Evolutionary conservation across 1,139 yeast genomes (phyloP).

Genomic region (Wickerhamomyces sp.): DNA sequence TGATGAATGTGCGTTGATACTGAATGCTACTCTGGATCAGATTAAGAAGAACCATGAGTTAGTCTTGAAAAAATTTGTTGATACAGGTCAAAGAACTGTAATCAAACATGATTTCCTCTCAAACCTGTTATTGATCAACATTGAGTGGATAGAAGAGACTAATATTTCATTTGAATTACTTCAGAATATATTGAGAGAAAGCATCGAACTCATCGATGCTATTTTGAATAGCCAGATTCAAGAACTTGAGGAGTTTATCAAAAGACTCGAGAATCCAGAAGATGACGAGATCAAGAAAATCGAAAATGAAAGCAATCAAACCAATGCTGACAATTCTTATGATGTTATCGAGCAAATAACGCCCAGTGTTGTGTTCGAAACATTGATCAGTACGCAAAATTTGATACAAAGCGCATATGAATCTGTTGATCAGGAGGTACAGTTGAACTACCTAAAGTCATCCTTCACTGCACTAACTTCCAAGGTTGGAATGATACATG

Average conservation of each 20-base stretch:
- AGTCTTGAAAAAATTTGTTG: constrained; percentile 8
- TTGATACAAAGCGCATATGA: constrained; percentile 26
- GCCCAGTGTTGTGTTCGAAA: constrained; percentile 27
- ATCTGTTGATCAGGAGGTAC: constrained; percentile 13
- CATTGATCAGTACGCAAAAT: constrained; percentile 24
- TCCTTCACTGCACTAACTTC: not conserved
- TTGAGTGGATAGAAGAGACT: constrained; percentile 37
- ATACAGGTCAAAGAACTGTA: constrained; percentile 13
- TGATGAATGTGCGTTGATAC: constrained; percentile 32
- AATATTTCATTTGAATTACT: constrained; percentile 11
- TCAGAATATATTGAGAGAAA: constrained; percentile 7
- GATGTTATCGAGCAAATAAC: constrained; percentile 24
- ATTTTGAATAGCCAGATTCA: constrained; percentile 19
- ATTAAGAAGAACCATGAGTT: constrained; percentile 30
- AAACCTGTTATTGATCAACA: constrained; percentile 41
- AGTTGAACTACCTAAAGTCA: constrained; percentile 20
- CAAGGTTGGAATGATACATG: constrained; percentile 21
- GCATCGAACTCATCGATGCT: constrained; percentile 9
- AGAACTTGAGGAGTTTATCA: constrained; percentile 20
- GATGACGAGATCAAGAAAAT: constrained; percentile 7
- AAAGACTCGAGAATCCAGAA: constrained; percentile 10
- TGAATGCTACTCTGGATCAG: constrained; percentile 25
- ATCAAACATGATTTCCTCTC: constrained; percentile 38
- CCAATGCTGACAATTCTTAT: constrained; percentile 11
- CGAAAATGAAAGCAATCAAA: constrained; percentile 1